Conservation (phyloP, 2,329 filamentous ascomycete genomes). For the Torrubiella hemipterigena region DNA sequence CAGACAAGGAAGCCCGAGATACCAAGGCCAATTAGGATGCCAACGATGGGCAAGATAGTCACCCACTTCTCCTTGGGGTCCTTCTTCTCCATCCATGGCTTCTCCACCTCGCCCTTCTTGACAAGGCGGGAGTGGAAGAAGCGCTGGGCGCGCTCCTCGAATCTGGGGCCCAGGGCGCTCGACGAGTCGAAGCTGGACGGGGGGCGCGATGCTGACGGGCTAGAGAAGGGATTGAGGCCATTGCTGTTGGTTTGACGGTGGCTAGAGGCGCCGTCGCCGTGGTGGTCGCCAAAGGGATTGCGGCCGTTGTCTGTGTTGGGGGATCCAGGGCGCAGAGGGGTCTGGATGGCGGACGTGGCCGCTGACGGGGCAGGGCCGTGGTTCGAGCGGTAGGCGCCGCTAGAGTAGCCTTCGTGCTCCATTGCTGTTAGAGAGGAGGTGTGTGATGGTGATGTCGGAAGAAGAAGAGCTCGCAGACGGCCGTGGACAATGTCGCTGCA, state of each 20-base stretch:
- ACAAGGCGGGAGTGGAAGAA: constrained; percentile 68
- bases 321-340: constrained; percentile 27
- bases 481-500: constrained; percentile 1
- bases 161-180: constrained; percentile 22
- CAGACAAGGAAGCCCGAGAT: constrained; percentile 62
- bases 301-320: constrained; percentile 26
- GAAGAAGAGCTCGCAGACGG: background rate
- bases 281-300: constrained; percentile 28
- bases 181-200: constrained; percentile 34
- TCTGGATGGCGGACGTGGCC: constrained; percentile 23
- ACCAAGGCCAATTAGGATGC: constrained; percentile 55
- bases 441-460: background rate
- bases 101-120: constrained; percentile 59
- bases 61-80: constrained; percentile 80
- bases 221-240: constrained; percentile 32
- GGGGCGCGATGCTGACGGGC: constrained; percentile 31
- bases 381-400: constrained; percentile 15
- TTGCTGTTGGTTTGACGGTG: constrained; percentile 13
- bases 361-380: constrained; percentile 18
- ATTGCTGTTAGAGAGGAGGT: constrained; percentile 7
- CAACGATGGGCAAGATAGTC: constrained; percentile 64
- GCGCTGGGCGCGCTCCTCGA: constrained; percentile 28
- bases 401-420: constrained; percentile 15
- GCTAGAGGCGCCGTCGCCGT: constrained; percentile 22
- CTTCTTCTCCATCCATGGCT: constrained; percentile 63